Evolutionary conservation across 2,329 filamentous ascomycete genomes (phyloP), one percentile per base, ranked within the genome.

Genomic region (Biscogniauxia marginata): DNA sequence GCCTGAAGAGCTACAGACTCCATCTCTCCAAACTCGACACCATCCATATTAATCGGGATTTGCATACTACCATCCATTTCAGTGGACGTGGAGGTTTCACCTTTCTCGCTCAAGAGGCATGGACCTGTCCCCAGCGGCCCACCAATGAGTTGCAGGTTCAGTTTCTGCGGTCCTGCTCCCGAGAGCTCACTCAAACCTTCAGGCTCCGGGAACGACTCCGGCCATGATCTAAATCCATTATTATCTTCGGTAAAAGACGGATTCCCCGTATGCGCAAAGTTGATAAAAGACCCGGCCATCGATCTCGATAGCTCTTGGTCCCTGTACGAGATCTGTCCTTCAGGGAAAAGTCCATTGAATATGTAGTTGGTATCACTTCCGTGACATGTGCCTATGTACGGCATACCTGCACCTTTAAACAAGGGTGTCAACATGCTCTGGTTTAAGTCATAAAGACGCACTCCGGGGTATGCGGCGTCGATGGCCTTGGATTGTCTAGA

Each of bases 311-410:
- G 30, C n/a, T 55, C 24, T 16, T 30, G 13, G 21, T 67, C 62
- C 0, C 43, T 44, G 3, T 63, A 61, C 1, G 63, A 56, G 1
- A 66, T 44, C 6, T 59, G 7, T 0, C 50, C 62, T n/a, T 63
- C 54, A 0, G 63, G 60, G 21, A 65, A 63, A 5, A 67, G 21
- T 3, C 58, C 55, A 16, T 67, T 65, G 51, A 61, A 65, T 11
- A 70, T 49, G 50, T 70, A 70, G 11, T 68, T 54, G 7, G 55
- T 54, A 47, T 70, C 68, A 25, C 67, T 70, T 0, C 67, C 67
- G 44, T 69, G 65, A 3, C 30, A 23, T 0, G 54, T 49, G 6
- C 66, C 63, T 5, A 70, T 7, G 20, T 63, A 70, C 0, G 66
- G 64, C 67, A 70, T 67, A 0, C 66, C 65, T 1, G 55, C 62